phyloP scores from a whole-genome alignment of 2,329 filamentous ascomycete species.

The Penicillium italicum region DNA sequence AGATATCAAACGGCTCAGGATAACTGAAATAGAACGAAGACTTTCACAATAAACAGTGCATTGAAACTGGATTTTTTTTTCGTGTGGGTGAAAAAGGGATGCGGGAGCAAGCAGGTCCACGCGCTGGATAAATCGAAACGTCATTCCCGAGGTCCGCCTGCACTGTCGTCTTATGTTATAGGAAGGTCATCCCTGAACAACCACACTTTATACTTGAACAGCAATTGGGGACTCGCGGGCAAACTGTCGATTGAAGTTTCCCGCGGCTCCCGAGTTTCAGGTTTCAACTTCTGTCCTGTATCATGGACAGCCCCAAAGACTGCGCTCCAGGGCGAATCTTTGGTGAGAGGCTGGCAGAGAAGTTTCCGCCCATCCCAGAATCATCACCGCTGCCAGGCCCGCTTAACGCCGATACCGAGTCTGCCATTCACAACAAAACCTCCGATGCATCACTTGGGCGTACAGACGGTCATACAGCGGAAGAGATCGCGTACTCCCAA shows the following conservation, averaged over 20 bases:
- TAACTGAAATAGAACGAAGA: not conserved
- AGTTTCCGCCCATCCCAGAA: slow-evolving; percentile 14
- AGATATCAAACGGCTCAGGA: not conserved
- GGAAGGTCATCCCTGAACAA: not conserved
- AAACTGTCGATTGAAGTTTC: slow-evolving; percentile 18
- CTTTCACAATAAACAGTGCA: not conserved
- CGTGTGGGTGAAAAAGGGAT: slow-evolving; percentile 4
- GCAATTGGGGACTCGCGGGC: slow-evolving; percentile 5
- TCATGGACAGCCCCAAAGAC: slow-evolving; percentile 22
- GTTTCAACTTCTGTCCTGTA: not conserved
- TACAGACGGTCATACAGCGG: slow-evolving; percentile 15
- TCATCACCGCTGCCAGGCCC: slow-evolving; percentile 10
- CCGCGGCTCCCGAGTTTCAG: slow-evolving; percentile 15
- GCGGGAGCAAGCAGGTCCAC: slow-evolving; percentile 1
- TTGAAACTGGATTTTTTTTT: slow-evolving; percentile 2
- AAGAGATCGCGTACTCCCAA: slow-evolving; percentile 12
- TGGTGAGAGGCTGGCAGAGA: slow-evolving; percentile 23
- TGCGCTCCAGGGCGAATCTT: slow-evolving; percentile 16
- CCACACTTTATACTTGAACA: not conserved
- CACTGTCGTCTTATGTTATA: not conserved
- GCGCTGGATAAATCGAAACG: not conserved
- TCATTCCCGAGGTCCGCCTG: slow-evolving; percentile 1
- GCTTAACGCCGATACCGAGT: slow-evolving; percentile 21
- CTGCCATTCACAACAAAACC: slow-evolving; percentile 19
- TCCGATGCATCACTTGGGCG: slow-evolving; percentile 22